Base-by-base conservation (phyloP, 2,329 filamentous ascomycete species). In the Botrytis porri region DNA sequence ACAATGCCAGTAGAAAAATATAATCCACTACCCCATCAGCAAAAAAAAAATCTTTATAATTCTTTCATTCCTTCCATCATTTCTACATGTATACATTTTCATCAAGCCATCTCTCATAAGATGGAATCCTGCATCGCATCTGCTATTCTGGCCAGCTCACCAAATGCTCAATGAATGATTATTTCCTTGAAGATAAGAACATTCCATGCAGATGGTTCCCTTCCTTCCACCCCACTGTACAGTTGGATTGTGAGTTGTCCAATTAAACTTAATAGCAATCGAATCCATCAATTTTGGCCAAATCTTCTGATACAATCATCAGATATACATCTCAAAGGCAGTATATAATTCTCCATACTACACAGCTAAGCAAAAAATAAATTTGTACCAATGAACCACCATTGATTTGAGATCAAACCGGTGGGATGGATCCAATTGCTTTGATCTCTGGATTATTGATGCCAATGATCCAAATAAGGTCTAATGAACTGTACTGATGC, bases 221-320 rank as follows among this genome's bases (percentile, higher is more conserved):
- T 79, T 76, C 79, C 78, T 78, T 77, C 79, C 79, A 78, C 77
- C 79, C 79, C 75, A 74, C 69, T 76, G 74, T 73, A 77, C 75
- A 77, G 77, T 74, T 77, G 78, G 76, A 78, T 73, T 77, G 75
- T 74, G 74, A 76, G 75, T 77, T 77, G 76, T 78, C 78, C 75
- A 78, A 78, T 75, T 75, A 72, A 74, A 67, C 69, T 75, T 75
- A 74, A 76, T 74, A 78, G 76, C 73, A 76, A 73, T 71, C 65
- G 76, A 76, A 74, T 77, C 70, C 73, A 77, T 78, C 75, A 70
- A 76, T 74, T 74, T 54, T 39, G 59, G 74, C 73, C 75, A 74
- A 77, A 75, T 74, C 73, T 78, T 73, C 74, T 77, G 75, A 78
- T 75, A 74, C 59, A 70, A 73, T 73, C 71, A 78, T 79, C 77